phyloP scores from a whole-genome alignment of 108 stramenopile species.

The Discostella stelligeroides region DNA sequence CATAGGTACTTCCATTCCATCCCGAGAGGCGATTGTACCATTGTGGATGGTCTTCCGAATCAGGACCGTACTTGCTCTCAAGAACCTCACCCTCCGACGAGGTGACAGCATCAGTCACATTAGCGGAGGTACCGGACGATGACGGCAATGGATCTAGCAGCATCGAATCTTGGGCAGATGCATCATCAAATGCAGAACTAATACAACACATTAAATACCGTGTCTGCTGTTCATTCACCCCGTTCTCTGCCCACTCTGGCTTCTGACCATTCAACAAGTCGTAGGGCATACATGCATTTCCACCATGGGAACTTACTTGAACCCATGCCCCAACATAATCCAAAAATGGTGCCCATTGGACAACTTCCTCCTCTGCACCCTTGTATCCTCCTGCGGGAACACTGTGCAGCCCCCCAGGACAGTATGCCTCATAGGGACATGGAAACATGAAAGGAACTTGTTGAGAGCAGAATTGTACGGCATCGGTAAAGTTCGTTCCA shows the following conservation, averaged over 20 bases:
- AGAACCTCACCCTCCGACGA: neutral
- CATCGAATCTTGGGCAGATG: too few relatives aligned
- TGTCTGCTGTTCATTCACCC: neutral
- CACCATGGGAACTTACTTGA: constrained; percentile 6
- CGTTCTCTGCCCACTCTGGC: neutral
- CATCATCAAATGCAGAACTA: neutral
- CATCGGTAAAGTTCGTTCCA: neutral
- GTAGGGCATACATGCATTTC: neutral
- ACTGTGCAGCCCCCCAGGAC: neutral
- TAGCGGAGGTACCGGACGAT: too few relatives aligned
- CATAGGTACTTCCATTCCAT: constrained; percentile 25
- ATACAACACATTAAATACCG: neutral
- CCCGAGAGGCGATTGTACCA: constrained; percentile 22
- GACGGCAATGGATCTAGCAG: too few relatives aligned
- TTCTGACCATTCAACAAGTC: neutral
- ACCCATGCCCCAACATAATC: neutral
- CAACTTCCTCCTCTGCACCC: neutral
- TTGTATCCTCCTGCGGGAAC: neutral
- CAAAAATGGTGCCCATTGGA: neutral
- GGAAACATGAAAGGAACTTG: neutral
- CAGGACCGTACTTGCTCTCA: neutral
- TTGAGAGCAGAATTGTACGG: neutral
- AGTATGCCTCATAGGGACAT: constrained; percentile 6
- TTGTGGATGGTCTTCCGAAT: neutral
- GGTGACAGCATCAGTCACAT: too few relatives aligned